Evolutionary conservation across 179 eudicot species (phyloP), one percentile per base, ranked within the genome.

Genomic region (Camellia oleifera): DNA sequence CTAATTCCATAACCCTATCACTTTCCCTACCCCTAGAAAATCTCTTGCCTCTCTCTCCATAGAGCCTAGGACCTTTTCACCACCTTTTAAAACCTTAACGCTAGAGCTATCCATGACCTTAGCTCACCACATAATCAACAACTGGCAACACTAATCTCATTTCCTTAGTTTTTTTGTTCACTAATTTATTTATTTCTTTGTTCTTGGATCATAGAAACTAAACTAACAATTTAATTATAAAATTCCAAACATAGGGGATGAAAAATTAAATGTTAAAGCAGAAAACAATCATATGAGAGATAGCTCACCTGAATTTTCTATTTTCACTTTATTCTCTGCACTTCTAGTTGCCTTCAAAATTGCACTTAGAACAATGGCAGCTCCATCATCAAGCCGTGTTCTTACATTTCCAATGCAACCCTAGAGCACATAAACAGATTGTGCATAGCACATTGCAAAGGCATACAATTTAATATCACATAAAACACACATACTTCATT

Each of bases 391-490:
- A 58, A 85, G 81, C 78, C 87, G 85, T 58, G 85, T 67, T 85
- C 87, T 86, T 20, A 85, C 92, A 85, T 89, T 83, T 77, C 85
- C 94, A 80, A 96, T 84, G 57, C 98, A 96, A 77, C 87, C 92
- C 98, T 94, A 63, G 57, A 83, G 68, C 74, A 83, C 57, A 82
- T 69, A 23, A 46, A 77, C 46, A 61, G 60, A 77, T 58, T 45
- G 57, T 72, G 12, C 18, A 73, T 50, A 66, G 58, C 20, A 66
- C 74, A 80, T n/a, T 18, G 23, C 57, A 13, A 64, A 73, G 44
- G 15, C 42, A 32, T 15, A 44, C 20, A 60, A 74, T 64, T 68
- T 2, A 81, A 23, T 42, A 45, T 42, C 50, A 54, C 9, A 45
- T 64, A 63, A 56, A 79, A 61, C 10, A 13, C 44, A 23, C 0